A percentile compares a stretch with the other conserved stretches of the same genome.
Conservation (phyloP, 2,329 filamentous ascomycete genomes). For the Neonectria magnoliae region DNA sequence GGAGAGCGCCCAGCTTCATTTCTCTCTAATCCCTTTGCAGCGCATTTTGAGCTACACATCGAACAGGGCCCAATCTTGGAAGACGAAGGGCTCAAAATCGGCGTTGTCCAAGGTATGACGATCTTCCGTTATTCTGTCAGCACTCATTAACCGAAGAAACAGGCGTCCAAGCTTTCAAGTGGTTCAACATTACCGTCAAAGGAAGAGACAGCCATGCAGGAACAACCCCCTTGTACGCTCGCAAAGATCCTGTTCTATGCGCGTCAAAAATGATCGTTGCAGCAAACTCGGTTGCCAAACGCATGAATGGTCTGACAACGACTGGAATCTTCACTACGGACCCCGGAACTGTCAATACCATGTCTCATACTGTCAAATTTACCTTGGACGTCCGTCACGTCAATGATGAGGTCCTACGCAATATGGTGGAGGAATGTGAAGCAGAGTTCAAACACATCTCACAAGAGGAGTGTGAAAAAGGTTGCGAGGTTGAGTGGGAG, state of each 20-base stretch:
- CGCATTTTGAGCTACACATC: conserved; percentile 83
- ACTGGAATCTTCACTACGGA: conserved; percentile 42
- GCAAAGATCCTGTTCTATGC: conserved; percentile 39
- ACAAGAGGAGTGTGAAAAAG: conserved; percentile 58
- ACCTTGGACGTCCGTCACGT: conserved; percentile 71
- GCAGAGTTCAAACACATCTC: conserved; percentile 59
- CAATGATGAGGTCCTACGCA: conserved; percentile 61
- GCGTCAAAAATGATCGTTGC: conserved; percentile 43
- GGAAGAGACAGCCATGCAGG: conserved; percentile 38
- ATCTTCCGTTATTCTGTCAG: background rate
- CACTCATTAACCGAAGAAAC: background rate
- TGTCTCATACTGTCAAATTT: conserved; percentile 72
- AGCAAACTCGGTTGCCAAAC: conserved; percentile 38
- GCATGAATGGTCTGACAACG: conserved; percentile 40
- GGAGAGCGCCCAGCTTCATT: conserved; percentile 53
- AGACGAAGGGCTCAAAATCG: background rate
- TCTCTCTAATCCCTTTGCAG: conserved; percentile 64
- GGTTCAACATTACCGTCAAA: conserved; percentile 40
- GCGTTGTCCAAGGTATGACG: background rate
- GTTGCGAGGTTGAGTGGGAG: conserved; percentile 65
- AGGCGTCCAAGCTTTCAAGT: conserved; percentile 42
- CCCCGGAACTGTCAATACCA: conserved; percentile 75
- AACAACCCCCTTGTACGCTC: conserved; percentile 41
- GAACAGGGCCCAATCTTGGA: conserved; percentile 57
- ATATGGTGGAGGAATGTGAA: conserved; percentile 58